Conservation (phyloP, 2,329 filamentous ascomycete species). For the Botryosphaeria dothidea region DNA sequence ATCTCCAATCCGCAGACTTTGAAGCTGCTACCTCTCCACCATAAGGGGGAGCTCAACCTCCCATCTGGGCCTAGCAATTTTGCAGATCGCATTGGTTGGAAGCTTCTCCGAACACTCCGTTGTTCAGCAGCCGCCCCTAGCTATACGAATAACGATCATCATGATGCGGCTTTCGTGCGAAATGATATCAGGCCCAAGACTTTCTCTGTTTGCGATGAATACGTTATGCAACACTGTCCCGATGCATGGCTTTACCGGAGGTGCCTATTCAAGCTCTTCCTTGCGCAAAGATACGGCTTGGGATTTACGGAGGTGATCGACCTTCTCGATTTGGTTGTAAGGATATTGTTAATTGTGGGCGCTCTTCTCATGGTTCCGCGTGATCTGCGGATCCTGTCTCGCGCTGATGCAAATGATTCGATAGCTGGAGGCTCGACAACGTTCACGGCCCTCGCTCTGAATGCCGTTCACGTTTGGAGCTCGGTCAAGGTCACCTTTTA, state of each 20-base stretch:
- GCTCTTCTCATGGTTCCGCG: background rate
- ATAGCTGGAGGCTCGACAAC: background rate
- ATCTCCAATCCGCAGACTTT: conserved; percentile 52
- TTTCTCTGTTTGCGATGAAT: conserved; percentile 43
- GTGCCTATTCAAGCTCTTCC: conserved; percentile 41
- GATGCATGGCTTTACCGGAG: conserved; percentile 37
- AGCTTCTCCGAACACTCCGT: conserved; percentile 37
- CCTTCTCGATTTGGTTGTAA: conserved; percentile 28
- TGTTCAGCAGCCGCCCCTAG: conserved; percentile 41
- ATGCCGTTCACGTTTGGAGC: conserved; percentile 11
- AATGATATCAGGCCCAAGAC: conserved; percentile 41
- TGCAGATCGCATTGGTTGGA: conserved; percentile 38
- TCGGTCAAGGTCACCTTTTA: conserved; percentile 3
- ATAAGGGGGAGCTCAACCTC: conserved; percentile 21
- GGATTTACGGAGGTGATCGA: conserved; percentile 38
- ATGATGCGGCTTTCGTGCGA: conserved; percentile 20
- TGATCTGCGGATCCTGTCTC: background rate
- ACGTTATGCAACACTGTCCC: conserved; percentile 28
- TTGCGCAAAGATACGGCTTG: conserved; percentile 42
- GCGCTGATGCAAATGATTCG: background rate
- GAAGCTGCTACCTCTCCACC: conserved; percentile 41
- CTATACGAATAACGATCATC: conserved; percentile 27
- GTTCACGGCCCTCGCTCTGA: background rate
- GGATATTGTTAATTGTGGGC: conserved; percentile 16
- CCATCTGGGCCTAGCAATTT: background rate